These are phyloP conservation scores for Mycena filopes DNA, from an alignment of 768 basidiomycete genomes.

Conservation along the genomic window DNA sequence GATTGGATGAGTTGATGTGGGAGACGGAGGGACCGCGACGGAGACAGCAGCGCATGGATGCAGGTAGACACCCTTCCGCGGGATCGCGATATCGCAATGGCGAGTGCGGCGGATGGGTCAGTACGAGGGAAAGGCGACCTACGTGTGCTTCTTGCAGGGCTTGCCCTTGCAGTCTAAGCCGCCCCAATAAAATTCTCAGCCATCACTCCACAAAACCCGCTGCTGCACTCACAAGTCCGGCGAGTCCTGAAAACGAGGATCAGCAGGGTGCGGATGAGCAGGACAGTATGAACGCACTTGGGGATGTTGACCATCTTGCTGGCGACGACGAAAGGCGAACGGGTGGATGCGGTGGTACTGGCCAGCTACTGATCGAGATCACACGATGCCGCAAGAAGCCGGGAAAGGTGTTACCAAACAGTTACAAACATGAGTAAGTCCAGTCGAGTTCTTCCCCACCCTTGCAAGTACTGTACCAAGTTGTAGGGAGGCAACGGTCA, in stretches of 20 bases:
- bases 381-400: too few relatives aligned
- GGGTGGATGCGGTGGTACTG: too few relatives aligned
- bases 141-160: constrained; percentile 97
- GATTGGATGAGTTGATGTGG: constrained; percentile 23
- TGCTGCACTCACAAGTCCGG: constrained; percentile 85
- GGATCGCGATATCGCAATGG: too few relatives aligned
- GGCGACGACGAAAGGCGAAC: constrained; percentile 50
- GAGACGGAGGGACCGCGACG: not conserved
- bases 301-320: constrained; percentile 92
- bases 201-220: not conserved
- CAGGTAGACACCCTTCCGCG: not conserved
- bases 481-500: too few relatives aligned
- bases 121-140: constrained; percentile 44
- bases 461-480: too few relatives aligned
- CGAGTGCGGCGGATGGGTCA: too few relatives aligned
- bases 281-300: constrained; percentile 67
- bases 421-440: too few relatives aligned
- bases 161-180: constrained; percentile 92
- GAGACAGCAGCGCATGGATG: not conserved
- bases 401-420: too few relatives aligned
- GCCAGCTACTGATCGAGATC: too few relatives aligned
- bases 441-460: too few relatives aligned
- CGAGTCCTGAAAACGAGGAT: constrained; percentile 71
- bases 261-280: constrained; percentile 16
- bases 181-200: constrained; percentile 17